phyloP scores from a whole-genome alignment of 148 eudicot species.

The Vaccinium corymbosum region DNA sequence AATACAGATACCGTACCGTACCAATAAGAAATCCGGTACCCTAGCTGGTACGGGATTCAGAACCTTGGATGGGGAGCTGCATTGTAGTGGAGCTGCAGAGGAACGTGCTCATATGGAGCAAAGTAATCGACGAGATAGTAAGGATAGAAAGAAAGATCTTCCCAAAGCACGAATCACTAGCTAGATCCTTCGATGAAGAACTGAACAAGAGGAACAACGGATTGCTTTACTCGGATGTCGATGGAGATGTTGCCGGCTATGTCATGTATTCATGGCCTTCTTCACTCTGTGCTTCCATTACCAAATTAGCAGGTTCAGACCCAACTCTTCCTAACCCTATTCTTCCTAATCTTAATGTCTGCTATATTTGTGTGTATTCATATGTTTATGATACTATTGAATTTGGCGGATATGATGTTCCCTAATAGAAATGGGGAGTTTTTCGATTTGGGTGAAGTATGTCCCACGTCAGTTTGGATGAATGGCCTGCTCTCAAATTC shows the following conservation, averaged over 20 bases:
- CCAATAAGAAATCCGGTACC: no score
- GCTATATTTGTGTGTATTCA: neutral
- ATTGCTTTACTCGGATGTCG: conserved; percentile 42
- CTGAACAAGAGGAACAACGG: conserved; percentile 63
- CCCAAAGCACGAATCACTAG: conserved; percentile 92
- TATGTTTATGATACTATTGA: neutral
- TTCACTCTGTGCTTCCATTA: conserved; percentile 65
- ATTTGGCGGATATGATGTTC: neutral
- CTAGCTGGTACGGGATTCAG: no score
- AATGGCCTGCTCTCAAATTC: no score
- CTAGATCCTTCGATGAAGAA: conserved; percentile 57
- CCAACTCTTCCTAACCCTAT: neutral
- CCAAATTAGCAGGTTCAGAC: conserved; percentile 77
- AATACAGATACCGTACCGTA: no score
- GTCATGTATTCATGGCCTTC: conserved; percentile 82
- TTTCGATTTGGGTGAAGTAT: neutral
- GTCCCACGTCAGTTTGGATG: neutral
- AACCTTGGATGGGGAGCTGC: conserved; percentile 30
- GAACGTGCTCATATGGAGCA: conserved; percentile 36
- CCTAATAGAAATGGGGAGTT: neutral
- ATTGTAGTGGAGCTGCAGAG: conserved; percentile 46
- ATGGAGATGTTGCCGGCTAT: conserved; percentile 74
- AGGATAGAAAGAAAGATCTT: conserved; percentile 70
- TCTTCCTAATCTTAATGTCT: neutral
- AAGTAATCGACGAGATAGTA: conserved; percentile 60